Evolutionary conservation across 495 filamentous ascomycete species (phyloP).

Genomic region (Talaromyces adpressus): DNA sequence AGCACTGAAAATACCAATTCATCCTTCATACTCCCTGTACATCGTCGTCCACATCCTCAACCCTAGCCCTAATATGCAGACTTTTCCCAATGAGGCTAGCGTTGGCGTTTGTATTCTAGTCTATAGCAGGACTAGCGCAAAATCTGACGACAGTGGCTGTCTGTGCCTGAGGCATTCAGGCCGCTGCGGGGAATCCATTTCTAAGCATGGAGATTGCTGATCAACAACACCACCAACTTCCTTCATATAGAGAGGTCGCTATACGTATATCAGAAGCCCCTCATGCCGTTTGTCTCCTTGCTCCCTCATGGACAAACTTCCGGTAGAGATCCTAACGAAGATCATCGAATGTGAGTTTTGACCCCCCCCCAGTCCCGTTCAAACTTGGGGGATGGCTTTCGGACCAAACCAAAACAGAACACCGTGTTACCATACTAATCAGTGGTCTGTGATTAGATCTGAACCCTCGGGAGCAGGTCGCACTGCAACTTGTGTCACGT

Average conservation of each 20-base stretch:
- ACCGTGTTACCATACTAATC: not conserved
- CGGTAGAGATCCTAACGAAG: constrained; percentile 70
- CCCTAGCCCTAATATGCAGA: not conserved
- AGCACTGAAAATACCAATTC: not conserved
- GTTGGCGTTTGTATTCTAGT: not conserved
- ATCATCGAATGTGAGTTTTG: constrained; percentile 60
- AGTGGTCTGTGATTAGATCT: constrained; percentile 46
- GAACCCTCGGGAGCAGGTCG: constrained; percentile 58
- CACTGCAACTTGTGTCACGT: constrained; percentile 63
- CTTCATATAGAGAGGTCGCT: not conserved
- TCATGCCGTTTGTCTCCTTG: constrained; percentile 22
- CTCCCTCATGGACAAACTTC: constrained; percentile 53
- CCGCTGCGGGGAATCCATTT: not conserved
- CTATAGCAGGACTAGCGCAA: not conserved
- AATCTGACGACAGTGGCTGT: not conserved
- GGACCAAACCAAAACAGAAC: not conserved
- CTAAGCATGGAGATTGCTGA: not conserved
- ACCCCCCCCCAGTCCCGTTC: not conserved
- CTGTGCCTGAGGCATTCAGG: not conserved
- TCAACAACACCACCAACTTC: not conserved
- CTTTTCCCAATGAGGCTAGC: not conserved
- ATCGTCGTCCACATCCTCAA: not conserved
- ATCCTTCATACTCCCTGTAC: not conserved
- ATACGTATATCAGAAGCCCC: constrained; percentile 15
- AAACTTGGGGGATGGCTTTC: not conserved